phyloP scores from a whole-genome alignment of 1,284 basidiomycete genomes.

The Tylopilus orsonianus region DNA sequence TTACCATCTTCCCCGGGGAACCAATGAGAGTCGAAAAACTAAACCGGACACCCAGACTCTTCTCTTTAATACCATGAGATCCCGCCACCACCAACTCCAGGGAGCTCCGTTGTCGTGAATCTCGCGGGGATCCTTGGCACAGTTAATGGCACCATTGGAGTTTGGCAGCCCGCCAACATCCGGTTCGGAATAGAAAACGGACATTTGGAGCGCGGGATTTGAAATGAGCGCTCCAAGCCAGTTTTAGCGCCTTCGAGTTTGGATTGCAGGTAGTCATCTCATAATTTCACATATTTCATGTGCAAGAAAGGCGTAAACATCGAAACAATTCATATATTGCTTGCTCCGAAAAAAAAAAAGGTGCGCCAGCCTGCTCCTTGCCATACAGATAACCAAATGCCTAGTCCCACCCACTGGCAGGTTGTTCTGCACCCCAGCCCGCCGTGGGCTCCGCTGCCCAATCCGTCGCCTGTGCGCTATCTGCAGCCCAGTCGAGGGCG shows the following conservation, averaged over 20 bases:
- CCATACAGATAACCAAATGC: slow-evolving; percentile 6
- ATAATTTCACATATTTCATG: slow-evolving; percentile 21
- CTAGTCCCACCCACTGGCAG: slow-evolving; percentile 60
- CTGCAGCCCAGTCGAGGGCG: slow-evolving; percentile 84
- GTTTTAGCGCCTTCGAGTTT: no score
- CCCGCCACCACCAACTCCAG: neutral
- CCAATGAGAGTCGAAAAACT: neutral
- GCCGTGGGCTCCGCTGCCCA: slow-evolving; percentile 80
- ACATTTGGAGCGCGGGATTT: no score
- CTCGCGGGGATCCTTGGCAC: no score
- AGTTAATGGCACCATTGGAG: no score
- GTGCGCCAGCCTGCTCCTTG: slow-evolving; percentile 3
- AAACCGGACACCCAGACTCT: neutral
- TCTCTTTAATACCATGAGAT: slow-evolving; percentile 1
- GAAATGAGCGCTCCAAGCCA: no score
- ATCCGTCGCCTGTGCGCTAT: slow-evolving; percentile 63
- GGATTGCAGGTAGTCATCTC: neutral
- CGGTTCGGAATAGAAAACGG: no score
- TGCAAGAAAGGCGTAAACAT: slow-evolving; percentile 18
- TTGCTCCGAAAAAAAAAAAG: neutral
- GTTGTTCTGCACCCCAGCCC: slow-evolving; percentile 57
- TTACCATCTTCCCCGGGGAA: neutral
- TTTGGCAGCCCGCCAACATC: no score
- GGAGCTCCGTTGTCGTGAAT: neutral
- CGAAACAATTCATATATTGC: slow-evolving; percentile 16